A percentile compares a stretch with the other conserved stretches of the same genome.
phyloP scores from a whole-genome alignment of 768 basidiomycete species.

The Hydnomerulius pinastri region DNA sequence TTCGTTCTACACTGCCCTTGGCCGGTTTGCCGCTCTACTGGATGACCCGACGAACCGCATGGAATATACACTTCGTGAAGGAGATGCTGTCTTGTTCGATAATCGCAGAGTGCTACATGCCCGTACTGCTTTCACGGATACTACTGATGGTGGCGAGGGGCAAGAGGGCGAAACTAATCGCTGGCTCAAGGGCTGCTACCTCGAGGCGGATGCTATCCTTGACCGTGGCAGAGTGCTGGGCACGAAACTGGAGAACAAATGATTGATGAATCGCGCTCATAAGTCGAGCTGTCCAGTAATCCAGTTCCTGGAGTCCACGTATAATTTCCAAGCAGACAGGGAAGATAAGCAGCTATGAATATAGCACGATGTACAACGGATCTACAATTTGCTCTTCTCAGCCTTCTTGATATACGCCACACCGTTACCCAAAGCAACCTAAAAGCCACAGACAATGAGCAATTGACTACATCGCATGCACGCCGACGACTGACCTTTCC shows the following conservation, averaged over 20 bases:
- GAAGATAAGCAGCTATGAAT: neutral
- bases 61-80: slow-evolving; percentile 71
- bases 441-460: neutral
- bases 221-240: slow-evolving; percentile 60
- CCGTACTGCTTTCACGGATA: slow-evolving; percentile 69
- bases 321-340: neutral
- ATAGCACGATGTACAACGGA: neutral
- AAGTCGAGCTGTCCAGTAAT: no score
- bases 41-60: slow-evolving; percentile 53
- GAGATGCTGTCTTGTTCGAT: slow-evolving; percentile 89
- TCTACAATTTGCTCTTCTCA: slow-evolving; percentile 45
- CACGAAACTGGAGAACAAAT: slow-evolving; percentile 19
- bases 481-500: slow-evolving; percentile 49
- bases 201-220: slow-evolving; percentile 65
- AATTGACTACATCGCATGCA: neutral
- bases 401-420: slow-evolving; percentile 62
- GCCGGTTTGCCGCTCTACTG: slow-evolving; percentile 58
- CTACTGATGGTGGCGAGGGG: slow-evolving; percentile 29
- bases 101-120: slow-evolving; percentile 91
- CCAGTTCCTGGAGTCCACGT: no score
- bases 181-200: slow-evolving; percentile 90
- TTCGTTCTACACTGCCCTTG: slow-evolving; percentile 64
- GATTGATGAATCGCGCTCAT: neutral
- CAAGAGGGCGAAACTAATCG: slow-evolving; percentile 57
- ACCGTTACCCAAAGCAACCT: slow-evolving; percentile 61